Evolutionary conservation across 106 monocot species (phyloP).

Genomic region (Amphibolis antarctica): DNA sequence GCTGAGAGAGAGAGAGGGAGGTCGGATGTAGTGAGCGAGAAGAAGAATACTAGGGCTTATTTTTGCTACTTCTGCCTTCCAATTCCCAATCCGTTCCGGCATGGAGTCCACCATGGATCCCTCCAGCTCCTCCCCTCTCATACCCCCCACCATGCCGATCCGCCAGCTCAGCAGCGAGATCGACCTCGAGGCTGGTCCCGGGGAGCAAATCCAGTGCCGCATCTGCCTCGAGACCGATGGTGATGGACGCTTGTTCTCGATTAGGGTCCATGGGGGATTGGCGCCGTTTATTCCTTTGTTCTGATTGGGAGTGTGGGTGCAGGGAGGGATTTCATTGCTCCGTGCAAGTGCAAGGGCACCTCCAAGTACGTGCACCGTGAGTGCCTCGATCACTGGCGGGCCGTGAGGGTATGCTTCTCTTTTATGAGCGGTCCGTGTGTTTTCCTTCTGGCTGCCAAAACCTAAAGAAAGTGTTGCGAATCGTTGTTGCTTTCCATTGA

Average conservation of each 20-base stretch:
- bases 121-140: slow-evolving; percentile 4
- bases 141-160: slow-evolving; percentile 12
- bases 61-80: neutral
- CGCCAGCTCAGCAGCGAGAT: slow-evolving; percentile 9
- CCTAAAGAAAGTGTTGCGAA: no score
- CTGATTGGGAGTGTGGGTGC: neutral
- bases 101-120: slow-evolving; percentile 7
- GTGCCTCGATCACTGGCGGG: slow-evolving; percentile 31
- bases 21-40: neutral
- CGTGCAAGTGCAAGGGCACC: slow-evolving; percentile 29
- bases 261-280: neutral
- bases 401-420: slow-evolving; percentile 11
- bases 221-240: slow-evolving; percentile 34
- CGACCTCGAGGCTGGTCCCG: slow-evolving; percentile 27
- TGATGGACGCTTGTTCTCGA: neutral
- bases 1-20: no score
- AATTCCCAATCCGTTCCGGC: neutral
- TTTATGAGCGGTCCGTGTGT: neutral
- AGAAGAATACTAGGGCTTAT: neutral
- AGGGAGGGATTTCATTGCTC: slow-evolving; percentile 32
- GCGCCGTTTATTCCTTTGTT: neutral
- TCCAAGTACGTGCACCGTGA: slow-evolving; percentile 30
- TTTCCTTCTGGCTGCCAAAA: no score
- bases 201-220: slow-evolving; percentile 32
- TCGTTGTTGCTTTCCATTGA: no score